These are phyloP conservation scores for Cladobotryum protrusum DNA, from an alignment of 2,329 filamentous ascomycete species.

Conservation along the genomic window DNA sequence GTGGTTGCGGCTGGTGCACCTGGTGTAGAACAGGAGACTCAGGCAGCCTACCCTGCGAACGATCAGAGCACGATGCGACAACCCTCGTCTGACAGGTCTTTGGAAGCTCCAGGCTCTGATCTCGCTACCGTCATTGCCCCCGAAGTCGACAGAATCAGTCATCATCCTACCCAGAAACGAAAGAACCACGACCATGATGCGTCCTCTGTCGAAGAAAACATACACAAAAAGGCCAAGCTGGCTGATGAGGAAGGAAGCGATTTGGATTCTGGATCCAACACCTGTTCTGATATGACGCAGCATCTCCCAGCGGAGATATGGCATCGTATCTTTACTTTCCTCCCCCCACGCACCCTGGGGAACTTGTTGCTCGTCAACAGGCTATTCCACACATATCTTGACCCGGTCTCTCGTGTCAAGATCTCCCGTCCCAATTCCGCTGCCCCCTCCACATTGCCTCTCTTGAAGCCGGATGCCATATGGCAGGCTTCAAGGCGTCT, in stretches of 20 bases:
- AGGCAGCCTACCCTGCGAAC: too few species aligned
- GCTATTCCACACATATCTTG: constrained; percentile 56
- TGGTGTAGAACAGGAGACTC: too few species aligned
- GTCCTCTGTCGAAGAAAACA: constrained; percentile 1
- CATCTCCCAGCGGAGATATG: constrained; percentile 56
- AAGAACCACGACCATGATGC: too few species aligned
- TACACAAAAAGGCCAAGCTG: constrained; percentile 9
- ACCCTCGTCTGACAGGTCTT: too few species aligned
- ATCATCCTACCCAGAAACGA: too few species aligned
- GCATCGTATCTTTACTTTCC: constrained; percentile 63
- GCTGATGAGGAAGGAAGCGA: neutral
- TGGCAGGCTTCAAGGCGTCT: constrained; percentile 64
- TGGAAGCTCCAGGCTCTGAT: too few species aligned
- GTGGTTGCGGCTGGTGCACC: too few species aligned
- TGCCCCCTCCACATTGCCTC: constrained; percentile 21
- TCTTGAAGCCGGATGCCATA: constrained; percentile 55
- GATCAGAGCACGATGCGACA: too few species aligned
- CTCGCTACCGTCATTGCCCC: too few species aligned
- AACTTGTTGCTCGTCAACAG: constrained; percentile 62
- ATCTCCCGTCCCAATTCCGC: constrained; percentile 15
- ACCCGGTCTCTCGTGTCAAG: constrained; percentile 35
- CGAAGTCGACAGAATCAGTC: too few species aligned
- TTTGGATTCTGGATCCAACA: neutral
- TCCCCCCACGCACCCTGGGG: constrained; percentile 57
- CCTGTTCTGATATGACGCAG: constrained; percentile 9